Conservation (phyloP, 768 basidiomycete genomes). For the Gymnopilus junonius region DNA sequence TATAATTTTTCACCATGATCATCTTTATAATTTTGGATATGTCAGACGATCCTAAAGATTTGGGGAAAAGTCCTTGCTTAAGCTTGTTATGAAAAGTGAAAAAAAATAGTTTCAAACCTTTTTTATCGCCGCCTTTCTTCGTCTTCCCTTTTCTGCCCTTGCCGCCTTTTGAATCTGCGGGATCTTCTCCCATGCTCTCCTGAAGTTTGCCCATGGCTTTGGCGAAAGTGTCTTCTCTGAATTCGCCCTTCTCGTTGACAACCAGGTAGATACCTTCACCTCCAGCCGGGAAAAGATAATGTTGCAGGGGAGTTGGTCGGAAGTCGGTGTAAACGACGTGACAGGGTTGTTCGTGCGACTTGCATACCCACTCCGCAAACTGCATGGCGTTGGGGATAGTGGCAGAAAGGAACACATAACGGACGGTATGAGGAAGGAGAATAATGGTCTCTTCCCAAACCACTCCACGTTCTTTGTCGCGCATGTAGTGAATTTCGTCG, state of each 20-base stretch:
- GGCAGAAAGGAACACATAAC: slow-evolving; percentile 98
- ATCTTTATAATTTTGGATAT: slow-evolving; percentile 98
- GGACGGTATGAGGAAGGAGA: slow-evolving; percentile 92
- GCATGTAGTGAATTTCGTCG: slow-evolving; percentile 99
- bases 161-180: slow-evolving; percentile 83
- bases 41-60: slow-evolving; percentile 75
- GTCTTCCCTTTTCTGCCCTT: slow-evolving; percentile 92
- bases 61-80: neutral
- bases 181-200: slow-evolving; percentile 86
- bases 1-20: slow-evolving; percentile 98
- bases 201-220: slow-evolving; percentile 97
- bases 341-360: slow-evolving; percentile 96
- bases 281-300: slow-evolving; percentile 96
- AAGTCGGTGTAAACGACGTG: slow-evolving; percentile 99
- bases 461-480: slow-evolving; percentile 98
- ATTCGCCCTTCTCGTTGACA: slow-evolving; percentile 98
- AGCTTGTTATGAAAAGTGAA: neutral
- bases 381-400: slow-evolving; percentile 99
- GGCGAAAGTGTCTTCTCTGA: slow-evolving; percentile 95
- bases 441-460: slow-evolving; percentile 99
- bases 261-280: slow-evolving; percentile 98
- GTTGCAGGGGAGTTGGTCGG: slow-evolving; percentile 96
- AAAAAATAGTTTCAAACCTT: slow-evolving; percentile 55
- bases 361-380: slow-evolving; percentile 98
- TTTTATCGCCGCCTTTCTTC: slow-evolving; percentile 88